Evolutionary conservation across 1,139 yeast genomes (phyloP), one percentile per base, ranked within the genome.

Genomic region (Pichia sp.): DNA sequence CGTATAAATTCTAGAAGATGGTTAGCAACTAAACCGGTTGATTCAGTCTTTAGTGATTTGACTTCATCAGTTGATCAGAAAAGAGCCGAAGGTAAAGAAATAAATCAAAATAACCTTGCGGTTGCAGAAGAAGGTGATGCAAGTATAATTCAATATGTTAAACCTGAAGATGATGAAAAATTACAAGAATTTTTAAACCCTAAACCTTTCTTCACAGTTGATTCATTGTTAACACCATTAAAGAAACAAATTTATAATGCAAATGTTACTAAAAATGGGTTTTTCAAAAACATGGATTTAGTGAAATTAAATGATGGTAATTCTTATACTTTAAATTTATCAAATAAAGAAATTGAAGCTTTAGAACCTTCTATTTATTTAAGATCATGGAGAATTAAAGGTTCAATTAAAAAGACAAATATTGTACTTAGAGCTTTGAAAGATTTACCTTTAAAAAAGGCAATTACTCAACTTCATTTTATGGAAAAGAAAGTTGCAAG

Each of bases 381-480:
- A 51, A 76, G 81, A 61, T 85, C 95, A 10, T 83, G 75, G 71
- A 76, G 97, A 66, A 75, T 90, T 60, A 87, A 89, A 66, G 78
- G 89, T 30, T 83, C 95, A 5, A 79, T 85, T 72, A 92, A 92
- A 68, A 92, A 92, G 70, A 90, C 95, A 44, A 88, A 90, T 10
- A 74, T 81, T 41, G 86, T 89, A 47, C 74, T 88, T 56, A 75
- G 97, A 58, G 78, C 89, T 65, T 76, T 90, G 51, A 68, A 69
- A 48, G 84, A 85, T 41, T 70, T 84, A 69, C 77, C 79, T 48
- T 80, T 87, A 35, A 79, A 81, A 59, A 79, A 79, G 44, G 97
- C 97, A 49, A 85, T 92, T 56, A 87, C 92, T 45, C 97, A 90
- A 69, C 83, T 92, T 60, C 97, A 90, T 67, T 92, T 92, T 71